Evolutionary conservation across 768 basidiomycete species (phyloP), one percentile per base, ranked within the genome.

Genomic region (Kwoniella mangroviensis): DNA sequence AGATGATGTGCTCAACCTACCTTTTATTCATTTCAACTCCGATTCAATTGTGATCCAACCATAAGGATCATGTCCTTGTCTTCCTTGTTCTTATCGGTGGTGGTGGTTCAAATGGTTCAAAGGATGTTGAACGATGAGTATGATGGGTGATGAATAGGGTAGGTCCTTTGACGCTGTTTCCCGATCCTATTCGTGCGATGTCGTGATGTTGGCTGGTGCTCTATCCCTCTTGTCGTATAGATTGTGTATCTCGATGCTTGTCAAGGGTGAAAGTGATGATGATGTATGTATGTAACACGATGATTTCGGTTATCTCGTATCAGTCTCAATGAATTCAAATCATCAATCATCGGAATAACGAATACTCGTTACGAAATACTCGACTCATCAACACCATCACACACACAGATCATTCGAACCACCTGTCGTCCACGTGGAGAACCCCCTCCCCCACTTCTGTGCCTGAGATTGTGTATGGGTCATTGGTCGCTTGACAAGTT

Each of bases 21-120:
- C 58, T 60, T 60, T 60, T 22, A 60, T 60, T 5, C 58, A 60
- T 60, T 43, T 60, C 58, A 26, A 22, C 19, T 26, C 17, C 40
- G 22, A 60, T 9, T 26, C 26, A n/a, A 24, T 54, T 7, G 19
- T 19, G 19, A 49, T 15, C 19, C 45, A 49, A 49, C 45, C 45
- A 17, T 1, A 49, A 49, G 45, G 45, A 49, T 49, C 45, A 49
- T 49, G 45, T 49, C 45, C 45, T 49, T 17, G 45, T 49, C 34
- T 34, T 34, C 34, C 34, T 34, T 34, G 9, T 34, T 34, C 34
- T 5, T 34, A 34, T 34, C 34, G 34, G 34, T 34, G 34, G 34
- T 34, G 34, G 34, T 34, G 34, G 34, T 34, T 34, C 34, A 34
- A 34, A 5, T 34, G 34, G 53, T 12, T 54, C n/a, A 54, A 54